Evolutionary conservation across 352 stramenopile genomes (phyloP).

Genomic region (Phytopythium montanum): DNA sequence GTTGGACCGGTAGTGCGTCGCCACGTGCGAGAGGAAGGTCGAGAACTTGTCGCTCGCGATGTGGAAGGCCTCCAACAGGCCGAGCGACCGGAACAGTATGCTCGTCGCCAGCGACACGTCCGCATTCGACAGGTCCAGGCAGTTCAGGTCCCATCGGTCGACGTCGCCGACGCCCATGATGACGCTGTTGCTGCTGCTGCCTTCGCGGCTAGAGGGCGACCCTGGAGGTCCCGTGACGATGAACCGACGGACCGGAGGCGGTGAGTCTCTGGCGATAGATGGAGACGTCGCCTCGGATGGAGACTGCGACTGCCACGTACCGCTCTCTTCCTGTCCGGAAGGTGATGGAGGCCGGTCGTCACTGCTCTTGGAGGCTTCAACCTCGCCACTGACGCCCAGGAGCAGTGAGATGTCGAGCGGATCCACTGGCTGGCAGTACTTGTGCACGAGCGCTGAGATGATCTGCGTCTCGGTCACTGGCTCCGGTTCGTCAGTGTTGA

Average conservation of each 20-base stretch:
- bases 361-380: not conserved
- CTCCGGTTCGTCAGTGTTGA: constrained; percentile 5
- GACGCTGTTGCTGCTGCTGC: not conserved
- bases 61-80: constrained; percentile 48
- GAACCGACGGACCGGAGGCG: constrained; percentile 3
- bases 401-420: constrained; percentile 16
- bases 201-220: constrained; percentile 9
- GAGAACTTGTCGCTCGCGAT: constrained; percentile 48
- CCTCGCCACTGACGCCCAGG: not conserved
- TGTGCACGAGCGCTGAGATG: constrained; percentile 58
- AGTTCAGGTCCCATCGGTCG: constrained; percentile 49
- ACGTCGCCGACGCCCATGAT: constrained; percentile 44
- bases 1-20: constrained; percentile 58
- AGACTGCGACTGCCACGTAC: not conserved
- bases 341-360: not conserved
- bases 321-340: constrained; percentile 10
- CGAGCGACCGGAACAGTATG: constrained; percentile 51
- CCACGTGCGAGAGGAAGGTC: constrained; percentile 54
- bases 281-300: not conserved
- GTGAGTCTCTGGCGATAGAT: not conserved
- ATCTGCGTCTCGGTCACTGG: constrained; percentile 50
- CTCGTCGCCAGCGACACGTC: constrained; percentile 46
- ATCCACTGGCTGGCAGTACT: constrained; percentile 50
- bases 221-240: not conserved
- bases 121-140: constrained; percentile 43